Conservation (phyloP, 148 eudicot genomes). For the Amaranthus hypochondriacus region DNA sequence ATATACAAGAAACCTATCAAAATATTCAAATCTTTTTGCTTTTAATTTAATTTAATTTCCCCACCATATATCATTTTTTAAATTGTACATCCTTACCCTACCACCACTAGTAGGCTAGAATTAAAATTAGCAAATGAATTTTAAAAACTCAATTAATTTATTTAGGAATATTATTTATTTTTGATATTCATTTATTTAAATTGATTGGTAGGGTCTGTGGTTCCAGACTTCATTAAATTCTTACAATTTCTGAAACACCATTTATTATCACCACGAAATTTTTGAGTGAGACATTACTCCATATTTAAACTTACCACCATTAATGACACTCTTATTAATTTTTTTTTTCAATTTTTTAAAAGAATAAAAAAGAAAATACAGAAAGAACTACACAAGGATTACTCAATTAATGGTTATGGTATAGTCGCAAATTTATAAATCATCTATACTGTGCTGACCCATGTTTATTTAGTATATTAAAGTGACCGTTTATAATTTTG, state of each 20-base stretch:
- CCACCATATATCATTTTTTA: slow-evolving; percentile 12
- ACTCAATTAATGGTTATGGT: too few relatives aligned
- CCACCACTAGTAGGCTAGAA: background rate
- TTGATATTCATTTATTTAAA: background rate
- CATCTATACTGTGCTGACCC: too few relatives aligned
- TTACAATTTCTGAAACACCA: slow-evolving; percentile 36
- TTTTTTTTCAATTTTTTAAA: too few relatives aligned
- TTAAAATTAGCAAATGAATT: background rate
- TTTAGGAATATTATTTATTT: background rate
- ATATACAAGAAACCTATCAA: too few relatives aligned
- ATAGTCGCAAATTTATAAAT: too few relatives aligned
- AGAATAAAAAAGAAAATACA: background rate
- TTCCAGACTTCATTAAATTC: slow-evolving; percentile 30
- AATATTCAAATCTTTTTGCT: too few relatives aligned
- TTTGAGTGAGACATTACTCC: slow-evolving; percentile 32
- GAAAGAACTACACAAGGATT: background rate
- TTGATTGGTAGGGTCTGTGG: slow-evolving; percentile 9
- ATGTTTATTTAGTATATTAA: too few relatives aligned
- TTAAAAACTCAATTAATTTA: background rate
- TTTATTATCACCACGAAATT: slow-evolving; percentile 38
- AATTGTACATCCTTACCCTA: background rate
- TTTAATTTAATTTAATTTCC: too few relatives aligned
- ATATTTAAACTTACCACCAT: slow-evolving; percentile 18
- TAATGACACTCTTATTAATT: background rate
- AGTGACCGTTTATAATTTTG: too few relatives aligned